Evolutionary conservation across 2,329 filamentous ascomycete genomes (phyloP), one percentile per base, ranked within the genome.

Genomic region (Hypoxylon sp.): DNA sequence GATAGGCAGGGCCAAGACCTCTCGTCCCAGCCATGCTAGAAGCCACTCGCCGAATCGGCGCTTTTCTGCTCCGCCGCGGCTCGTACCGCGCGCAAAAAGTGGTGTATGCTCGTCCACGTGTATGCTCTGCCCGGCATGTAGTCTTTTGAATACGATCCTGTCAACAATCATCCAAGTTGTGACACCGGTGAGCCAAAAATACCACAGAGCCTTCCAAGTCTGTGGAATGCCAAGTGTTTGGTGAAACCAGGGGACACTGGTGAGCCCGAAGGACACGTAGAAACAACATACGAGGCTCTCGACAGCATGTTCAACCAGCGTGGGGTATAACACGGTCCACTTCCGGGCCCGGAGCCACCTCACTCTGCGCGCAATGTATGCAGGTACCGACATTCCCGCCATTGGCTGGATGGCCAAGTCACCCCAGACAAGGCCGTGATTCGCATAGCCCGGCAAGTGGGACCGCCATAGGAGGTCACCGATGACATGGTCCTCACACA

Each of bases 401-500:
- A 97, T 92, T 36, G 96, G 96, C 76, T 99, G 96, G 61, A 98
- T 88, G 24, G 91, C 95, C 2, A 97, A 82, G 75, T 98, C 94
- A 3, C 93, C 93, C 75, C 90, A 91, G 0, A 94, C 88, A 61
- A 98, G 84, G 4, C 88, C 91, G 76, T 99, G 96, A 73, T 96
- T 96, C 40, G 86, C 85, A 80, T 87, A 91, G 1, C 86, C 85
- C 0, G 86, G 84, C 4, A 91, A 79, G 1, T 80, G 74, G n/a
- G 87, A 85, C 58, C 89, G 89, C 93, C 94, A 99, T 3, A 99
- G 84, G 0, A 96, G 81, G 71, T 99, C 96, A 11, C 95, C 95
- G 57, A 99, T 97, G 22, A 97, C 82, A 74, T 99, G 96, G 75
- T 99, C 96, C 77, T 99, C 96, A 81, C 96, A 99, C 75, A 99